Conservation (phyloP, 495 filamentous ascomycete genomes). For the Copromyces sp. region DNA sequence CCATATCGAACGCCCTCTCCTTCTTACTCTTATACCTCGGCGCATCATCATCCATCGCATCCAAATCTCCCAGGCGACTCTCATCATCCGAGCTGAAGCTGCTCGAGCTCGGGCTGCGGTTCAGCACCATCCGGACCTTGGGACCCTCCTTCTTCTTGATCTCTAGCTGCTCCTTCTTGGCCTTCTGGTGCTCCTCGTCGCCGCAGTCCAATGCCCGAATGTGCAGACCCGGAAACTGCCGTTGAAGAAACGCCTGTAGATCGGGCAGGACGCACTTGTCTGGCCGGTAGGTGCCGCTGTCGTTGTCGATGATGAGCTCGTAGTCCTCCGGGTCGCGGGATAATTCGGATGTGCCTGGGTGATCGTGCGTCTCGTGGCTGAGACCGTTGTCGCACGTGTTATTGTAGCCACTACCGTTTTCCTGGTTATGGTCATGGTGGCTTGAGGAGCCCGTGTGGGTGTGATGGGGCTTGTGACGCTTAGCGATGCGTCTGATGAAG, state of each 20-base stretch:
- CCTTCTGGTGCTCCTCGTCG: conserved; percentile 48
- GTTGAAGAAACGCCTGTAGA: conserved; percentile 55
- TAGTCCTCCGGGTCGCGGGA: conserved; percentile 56
- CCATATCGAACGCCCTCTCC: conserved; percentile 34
- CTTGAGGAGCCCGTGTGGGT: neutral
- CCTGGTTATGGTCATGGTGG: neutral
- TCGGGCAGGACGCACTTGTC: conserved; percentile 61
- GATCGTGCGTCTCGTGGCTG: conserved; percentile 14
- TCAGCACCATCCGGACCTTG: conserved; percentile 55
- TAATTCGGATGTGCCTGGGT: conserved; percentile 17
- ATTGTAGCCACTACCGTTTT: neutral
- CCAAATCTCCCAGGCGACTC: conserved; percentile 55
- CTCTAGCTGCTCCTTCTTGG: conserved; percentile 38
- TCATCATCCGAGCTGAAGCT: conserved; percentile 67
- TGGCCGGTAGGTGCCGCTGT: conserved; percentile 86
- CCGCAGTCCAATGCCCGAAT: conserved; percentile 64
- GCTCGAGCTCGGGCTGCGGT: conserved; percentile 40
- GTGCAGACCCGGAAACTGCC: conserved; percentile 63
- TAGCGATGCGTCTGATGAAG: conserved; percentile 60
- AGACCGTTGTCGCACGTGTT: conserved; percentile 9
- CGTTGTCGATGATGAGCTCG: conserved; percentile 89
- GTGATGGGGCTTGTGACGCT: conserved; percentile 2
- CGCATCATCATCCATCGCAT: conserved; percentile 7
- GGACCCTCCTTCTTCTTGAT: conserved; percentile 52
- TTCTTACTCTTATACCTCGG: conserved; percentile 29